These are phyloP conservation scores for Sugiyamaella lignohabitans DNA, from an alignment of 805 yeast species.

Conservation along the genomic window DNA sequence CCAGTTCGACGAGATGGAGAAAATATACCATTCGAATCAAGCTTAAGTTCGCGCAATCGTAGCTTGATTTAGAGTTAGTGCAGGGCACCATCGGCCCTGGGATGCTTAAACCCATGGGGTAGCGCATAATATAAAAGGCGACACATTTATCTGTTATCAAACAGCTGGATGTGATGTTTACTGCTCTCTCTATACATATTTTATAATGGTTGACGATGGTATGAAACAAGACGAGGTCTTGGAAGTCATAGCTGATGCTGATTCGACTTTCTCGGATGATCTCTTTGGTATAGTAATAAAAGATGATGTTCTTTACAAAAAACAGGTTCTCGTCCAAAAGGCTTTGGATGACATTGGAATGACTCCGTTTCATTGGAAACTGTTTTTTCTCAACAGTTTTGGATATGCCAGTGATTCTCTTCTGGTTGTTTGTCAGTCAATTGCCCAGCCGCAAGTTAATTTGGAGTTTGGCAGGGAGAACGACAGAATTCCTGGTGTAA, in stretches of 20 bases:
- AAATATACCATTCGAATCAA: too few relatives aligned
- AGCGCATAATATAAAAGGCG: too few relatives aligned
- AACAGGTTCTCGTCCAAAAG: conserved; percentile 37
- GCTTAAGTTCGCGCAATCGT: too few relatives aligned
- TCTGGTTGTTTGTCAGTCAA: conserved; percentile 41
- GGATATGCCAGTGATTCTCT: conserved; percentile 54
- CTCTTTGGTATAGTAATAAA: conserved; percentile 10
- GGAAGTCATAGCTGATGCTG: background rate
- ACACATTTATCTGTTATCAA: too few relatives aligned
- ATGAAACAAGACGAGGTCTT: too few relatives aligned
- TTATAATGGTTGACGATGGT: too few relatives aligned
- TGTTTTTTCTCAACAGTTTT: conserved; percentile 47
- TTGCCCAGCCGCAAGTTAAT: conserved; percentile 42
- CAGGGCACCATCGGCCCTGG: too few relatives aligned
- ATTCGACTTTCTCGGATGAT: conserved; percentile 2
- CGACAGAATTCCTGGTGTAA: conserved; percentile 38
- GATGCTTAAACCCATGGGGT: too few relatives aligned
- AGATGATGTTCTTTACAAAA: conserved; percentile 11
- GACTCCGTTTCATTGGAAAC: conserved; percentile 46
- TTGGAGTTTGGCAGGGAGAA: conserved; percentile 37
- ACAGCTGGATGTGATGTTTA: too few relatives aligned
- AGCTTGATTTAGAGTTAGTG: too few relatives aligned
- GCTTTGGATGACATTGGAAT: conserved; percentile 57
- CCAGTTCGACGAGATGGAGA: too few relatives aligned
- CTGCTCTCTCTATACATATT: too few relatives aligned